Evolutionary conservation across 1,284 basidiomycete species (phyloP), one percentile per base, ranked within the genome.

Genomic region (Ustilago hordei): DNA sequence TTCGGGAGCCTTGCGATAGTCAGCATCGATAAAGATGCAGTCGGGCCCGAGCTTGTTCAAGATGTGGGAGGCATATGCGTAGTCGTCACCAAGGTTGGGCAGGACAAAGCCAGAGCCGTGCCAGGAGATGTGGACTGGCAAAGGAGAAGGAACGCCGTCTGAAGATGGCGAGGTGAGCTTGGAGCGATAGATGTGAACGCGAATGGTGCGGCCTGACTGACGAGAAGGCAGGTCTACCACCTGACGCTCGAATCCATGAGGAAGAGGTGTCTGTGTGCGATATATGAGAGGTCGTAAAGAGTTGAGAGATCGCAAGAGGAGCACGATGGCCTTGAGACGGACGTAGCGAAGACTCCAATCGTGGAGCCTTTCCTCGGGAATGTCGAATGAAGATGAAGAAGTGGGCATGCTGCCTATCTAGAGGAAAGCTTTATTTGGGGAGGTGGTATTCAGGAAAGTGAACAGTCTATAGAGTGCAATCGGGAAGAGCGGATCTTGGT

Each of bases 1-100:
- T 66, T 82, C 81, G 28, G 83, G 83, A 12, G 81, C 75, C 55
- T 84, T 84, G 60, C 83, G 82, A 45, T 84, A 84, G 54, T 82
- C 82, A 41, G 73, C 71, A 35, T 84, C 83, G 47, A 82, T 56
- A 4, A 81, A 57, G 23, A 76, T 50, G 38, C 64, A 75, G 13
- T 74, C 48, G 31, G 62, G 63, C 8, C 77, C 64, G 28, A 61
- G 64, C 45, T 60, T 48, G 36, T 64, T 41, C 31, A 80, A 38
- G 32, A 65, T 36, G 5, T 69, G 47, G 1, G 54, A 13, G 19
- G 64, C 57, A 31, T 65, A 78, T 3, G 59, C 74, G 13, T 55
- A 36, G 34, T 82, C 80, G 2, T 69, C 65, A 36, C 77, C 78
- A 17, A 79, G 64, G 15, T 59, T 76, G 6, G 75, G 73, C 15